Evolutionary conservation across 1,284 basidiomycete genomes (phyloP).

Genomic region (Sparassis latifolia): DNA sequence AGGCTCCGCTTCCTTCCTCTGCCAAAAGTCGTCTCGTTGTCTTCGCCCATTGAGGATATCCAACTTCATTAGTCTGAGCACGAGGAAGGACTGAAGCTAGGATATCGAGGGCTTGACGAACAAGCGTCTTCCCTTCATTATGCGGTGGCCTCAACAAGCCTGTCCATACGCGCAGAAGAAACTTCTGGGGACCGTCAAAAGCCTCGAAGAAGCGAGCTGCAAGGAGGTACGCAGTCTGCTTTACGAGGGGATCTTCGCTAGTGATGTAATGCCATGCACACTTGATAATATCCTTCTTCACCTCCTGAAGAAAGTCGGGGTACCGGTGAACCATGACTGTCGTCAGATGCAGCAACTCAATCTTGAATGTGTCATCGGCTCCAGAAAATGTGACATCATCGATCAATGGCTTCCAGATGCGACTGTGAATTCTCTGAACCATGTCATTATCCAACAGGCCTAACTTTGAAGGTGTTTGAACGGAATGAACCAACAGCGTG

Average conservation of each 20-base stretch:
- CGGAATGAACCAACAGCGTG: constrained; percentile 75
- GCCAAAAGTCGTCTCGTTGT: constrained; percentile 83
- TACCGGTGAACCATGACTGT: constrained; percentile 87
- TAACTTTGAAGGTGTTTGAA: constrained; percentile 41
- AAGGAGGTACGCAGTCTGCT: constrained; percentile 90
- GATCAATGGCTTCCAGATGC: constrained; percentile 78
- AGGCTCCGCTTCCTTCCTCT: constrained; percentile 82
- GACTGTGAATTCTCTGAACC: constrained; percentile 61
- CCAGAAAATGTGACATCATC: constrained; percentile 52
- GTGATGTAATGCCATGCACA: constrained; percentile 90
- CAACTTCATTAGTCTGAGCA: constrained; percentile 47
- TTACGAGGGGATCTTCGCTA: constrained; percentile 86
- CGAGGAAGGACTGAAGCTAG: constrained; percentile 83
- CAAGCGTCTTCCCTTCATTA: constrained; percentile 75
- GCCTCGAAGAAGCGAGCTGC: constrained; percentile 92
- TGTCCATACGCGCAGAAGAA: constrained; percentile 91
- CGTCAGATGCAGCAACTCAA: constrained; percentile 90
- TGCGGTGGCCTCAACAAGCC: constrained; percentile 84
- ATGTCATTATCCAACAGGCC: constrained; percentile 69
- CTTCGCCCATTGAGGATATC: constrained; percentile 84
- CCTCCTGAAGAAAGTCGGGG: constrained; percentile 69
- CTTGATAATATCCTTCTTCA: constrained; percentile 92
- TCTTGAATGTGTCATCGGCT: constrained; percentile 77
- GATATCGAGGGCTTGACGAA: constrained; percentile 86
- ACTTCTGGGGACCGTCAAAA: constrained; percentile 90